Evolutionary conservation across 176 grass and related monocot species (phyloP).

Genomic region (Rhipidocladum racemiflorum): DNA sequence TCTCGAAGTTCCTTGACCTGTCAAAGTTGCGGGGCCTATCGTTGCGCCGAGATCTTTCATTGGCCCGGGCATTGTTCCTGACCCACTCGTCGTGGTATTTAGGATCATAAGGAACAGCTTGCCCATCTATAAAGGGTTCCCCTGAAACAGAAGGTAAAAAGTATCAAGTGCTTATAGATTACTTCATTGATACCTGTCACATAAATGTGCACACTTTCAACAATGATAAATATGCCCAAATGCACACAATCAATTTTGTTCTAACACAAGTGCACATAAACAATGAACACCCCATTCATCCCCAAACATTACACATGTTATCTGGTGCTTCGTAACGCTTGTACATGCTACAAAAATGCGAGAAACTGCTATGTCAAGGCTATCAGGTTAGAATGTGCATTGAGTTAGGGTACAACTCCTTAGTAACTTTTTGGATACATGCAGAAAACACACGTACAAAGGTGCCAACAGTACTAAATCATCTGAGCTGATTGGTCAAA

Average conservation of each 20-base stretch:
- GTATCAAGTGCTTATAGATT: conserved; percentile 3
- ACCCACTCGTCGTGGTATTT: conserved; percentile 76
- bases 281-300: neutral
- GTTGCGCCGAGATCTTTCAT: conserved; percentile 65
- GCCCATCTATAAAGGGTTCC: conserved; percentile 76
- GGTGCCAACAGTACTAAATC: too few relatives aligned
- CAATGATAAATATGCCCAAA: neutral
- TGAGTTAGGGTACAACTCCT: too few relatives aligned
- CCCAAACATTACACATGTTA: neutral
- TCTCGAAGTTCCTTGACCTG: conserved; percentile 89
- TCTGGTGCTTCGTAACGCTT: neutral
- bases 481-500: too few relatives aligned
- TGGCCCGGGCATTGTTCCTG: conserved; percentile 56
- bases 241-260: neutral
- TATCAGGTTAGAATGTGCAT: too few relatives aligned
- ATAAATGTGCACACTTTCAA: neutral
- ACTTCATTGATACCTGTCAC: neutral
- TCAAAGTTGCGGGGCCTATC: conserved; percentile 89
- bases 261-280: neutral
- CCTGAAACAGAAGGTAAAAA: conserved; percentile 42
- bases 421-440: too few relatives aligned
- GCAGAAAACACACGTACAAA: too few relatives aligned
- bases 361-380: too few relatives aligned
- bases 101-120: conserved; percentile 77
- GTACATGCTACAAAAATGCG: neutral